These are phyloP conservation scores for Allodekkera sacchari DNA, from an alignment of 805 yeast genomes.

Conservation along the genomic window DNA sequence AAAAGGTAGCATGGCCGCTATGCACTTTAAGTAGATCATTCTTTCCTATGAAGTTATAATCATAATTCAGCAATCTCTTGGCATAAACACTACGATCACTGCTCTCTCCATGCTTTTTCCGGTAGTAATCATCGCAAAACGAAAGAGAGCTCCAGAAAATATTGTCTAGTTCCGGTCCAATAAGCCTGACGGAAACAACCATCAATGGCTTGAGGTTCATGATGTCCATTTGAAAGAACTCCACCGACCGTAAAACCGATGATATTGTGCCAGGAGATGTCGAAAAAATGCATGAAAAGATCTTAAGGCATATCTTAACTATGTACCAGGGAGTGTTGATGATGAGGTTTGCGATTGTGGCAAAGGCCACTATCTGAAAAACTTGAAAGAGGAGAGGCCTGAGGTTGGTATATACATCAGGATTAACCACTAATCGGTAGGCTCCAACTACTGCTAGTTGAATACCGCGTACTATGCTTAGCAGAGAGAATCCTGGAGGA, in stretches of 20 bases:
- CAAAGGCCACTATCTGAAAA: not conserved
- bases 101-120: too few relatives aligned
- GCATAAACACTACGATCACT: too few relatives aligned
- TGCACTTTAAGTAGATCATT: too few relatives aligned
- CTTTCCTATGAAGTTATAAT: too few relatives aligned
- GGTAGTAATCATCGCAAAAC: not conserved
- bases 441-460: slow-evolving; percentile 4
- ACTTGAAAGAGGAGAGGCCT: not conserved
- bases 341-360: not conserved
- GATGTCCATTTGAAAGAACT: slow-evolving; percentile 1
- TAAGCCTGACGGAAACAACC: slow-evolving; percentile 1
- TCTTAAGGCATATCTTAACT: not conserved
- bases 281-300: not conserved
- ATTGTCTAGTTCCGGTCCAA: slow-evolving; percentile 1
- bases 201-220: slow-evolving; percentile 1
- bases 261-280: not conserved
- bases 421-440: slow-evolving; percentile 1
- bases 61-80: too few relatives aligned
- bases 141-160: slow-evolving; percentile 1
- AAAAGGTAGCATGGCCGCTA: too few relatives aligned
- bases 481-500: slow-evolving; percentile 2
- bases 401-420: not conserved
- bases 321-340: not conserved
- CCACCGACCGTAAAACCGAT: not conserved
- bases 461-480: slow-evolving; percentile 1